Percentiles rank a stretch among this genome's conserved stretches.
Evolutionary conservation across 257 asterid genomes (phyloP).

Genomic region (Solanum chiquidenum): DNA sequence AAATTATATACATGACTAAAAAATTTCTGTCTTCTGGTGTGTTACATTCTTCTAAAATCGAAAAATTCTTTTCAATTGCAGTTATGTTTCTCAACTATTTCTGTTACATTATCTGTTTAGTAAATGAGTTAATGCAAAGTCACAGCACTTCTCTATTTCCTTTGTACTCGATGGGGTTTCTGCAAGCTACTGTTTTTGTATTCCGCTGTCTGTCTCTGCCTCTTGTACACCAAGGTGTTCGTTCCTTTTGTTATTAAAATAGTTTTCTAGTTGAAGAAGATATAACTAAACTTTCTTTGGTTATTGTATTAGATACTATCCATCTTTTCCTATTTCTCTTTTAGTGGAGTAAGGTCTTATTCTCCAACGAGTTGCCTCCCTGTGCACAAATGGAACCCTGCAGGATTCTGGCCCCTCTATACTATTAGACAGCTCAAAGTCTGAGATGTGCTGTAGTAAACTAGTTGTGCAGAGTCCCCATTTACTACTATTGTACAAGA

Average conservation of each 20-base stretch:
- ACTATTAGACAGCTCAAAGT: background rate
- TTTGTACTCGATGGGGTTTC: background rate
- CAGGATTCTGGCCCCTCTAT: background rate
- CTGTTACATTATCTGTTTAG: background rate
- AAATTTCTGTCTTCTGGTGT: background rate
- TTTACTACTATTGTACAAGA: background rate
- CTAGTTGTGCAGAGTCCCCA: background rate
- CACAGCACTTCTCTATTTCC: background rate
- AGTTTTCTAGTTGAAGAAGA: background rate
- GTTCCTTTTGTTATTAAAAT: background rate
- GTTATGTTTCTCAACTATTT: background rate
- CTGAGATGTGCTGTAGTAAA: background rate
- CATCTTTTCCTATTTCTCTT: background rate
- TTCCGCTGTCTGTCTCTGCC: background rate
- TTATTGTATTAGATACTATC: background rate
- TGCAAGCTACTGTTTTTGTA: background rate
- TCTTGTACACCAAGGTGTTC: background rate
- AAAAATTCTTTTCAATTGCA: background rate
- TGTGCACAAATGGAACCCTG: background rate
- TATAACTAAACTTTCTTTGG: background rate
- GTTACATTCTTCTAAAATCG: background rate
- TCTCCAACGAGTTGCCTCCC: background rate
- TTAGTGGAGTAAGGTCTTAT: background rate
- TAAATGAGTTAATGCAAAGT: background rate
- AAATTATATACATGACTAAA: background rate